phyloP scores from a whole-genome alignment of 257 asterid species.

The Lycium barbarum region DNA sequence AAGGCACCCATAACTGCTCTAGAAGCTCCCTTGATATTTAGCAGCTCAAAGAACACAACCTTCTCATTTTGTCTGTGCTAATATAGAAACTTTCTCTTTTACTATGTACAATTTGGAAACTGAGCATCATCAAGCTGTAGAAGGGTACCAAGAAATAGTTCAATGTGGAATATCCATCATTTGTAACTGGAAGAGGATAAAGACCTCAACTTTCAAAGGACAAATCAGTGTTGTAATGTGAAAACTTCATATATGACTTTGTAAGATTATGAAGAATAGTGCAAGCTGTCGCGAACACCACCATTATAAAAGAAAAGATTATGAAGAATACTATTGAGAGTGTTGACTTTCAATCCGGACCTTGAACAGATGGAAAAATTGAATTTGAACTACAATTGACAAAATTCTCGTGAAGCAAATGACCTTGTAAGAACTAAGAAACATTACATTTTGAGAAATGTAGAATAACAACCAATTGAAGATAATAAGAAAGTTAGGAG shows the following conservation, averaged over 20 bases:
- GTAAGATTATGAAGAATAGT: not conserved
- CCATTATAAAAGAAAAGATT: not conserved
- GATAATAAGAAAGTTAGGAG: constrained; percentile 29
- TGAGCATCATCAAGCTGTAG: not conserved
- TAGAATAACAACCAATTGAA: not conserved
- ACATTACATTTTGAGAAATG: not conserved
- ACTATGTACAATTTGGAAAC: not conserved
- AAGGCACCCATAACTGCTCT: constrained; percentile 16
- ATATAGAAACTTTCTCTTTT: not conserved
- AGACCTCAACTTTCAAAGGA: not conserved
- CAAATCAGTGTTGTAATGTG: not conserved
- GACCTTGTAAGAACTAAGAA: not conserved
- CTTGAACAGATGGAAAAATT: not conserved
- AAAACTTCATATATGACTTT: not conserved
- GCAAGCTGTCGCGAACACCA: not conserved
- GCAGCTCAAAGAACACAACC: not conserved
- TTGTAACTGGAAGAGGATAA: not conserved
- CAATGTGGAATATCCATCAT: not conserved
- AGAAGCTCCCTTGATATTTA: constrained; percentile 18
- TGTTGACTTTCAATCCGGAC: constrained; percentile 14
- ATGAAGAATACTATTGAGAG: constrained; percentile 9
- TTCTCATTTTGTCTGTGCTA: constrained; percentile 17
- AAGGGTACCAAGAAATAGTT: not conserved
- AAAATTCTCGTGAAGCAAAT: constrained; percentile 7
- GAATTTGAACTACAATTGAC: constrained; percentile 1